Base-by-base conservation (phyloP, 495 filamentous ascomycete genomes). In the Aspergillus incahuasiensis region DNA sequence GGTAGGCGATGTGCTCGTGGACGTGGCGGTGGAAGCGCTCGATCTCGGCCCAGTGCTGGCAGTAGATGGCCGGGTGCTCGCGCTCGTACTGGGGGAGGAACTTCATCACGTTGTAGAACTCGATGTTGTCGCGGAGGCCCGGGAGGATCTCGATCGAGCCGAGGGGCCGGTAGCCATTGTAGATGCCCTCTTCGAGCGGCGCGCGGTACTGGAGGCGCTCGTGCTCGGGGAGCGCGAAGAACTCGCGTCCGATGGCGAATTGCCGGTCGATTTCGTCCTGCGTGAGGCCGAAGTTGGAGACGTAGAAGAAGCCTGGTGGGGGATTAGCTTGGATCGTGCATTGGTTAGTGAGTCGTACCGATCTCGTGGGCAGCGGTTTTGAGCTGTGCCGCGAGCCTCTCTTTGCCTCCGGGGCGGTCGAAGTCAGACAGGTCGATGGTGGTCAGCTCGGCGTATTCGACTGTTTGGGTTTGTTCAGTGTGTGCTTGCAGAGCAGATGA, bases 31-130 rank as follows among this genome's bases (percentile, higher is more conserved):
- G 67, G 63, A 85, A 82, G 2, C 55, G 43, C 54, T 76, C 72
- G 56, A 85, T 83, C 57, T 81, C 77, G 0, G 59, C 45, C 39
- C 62, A 71, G 57, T 78, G 63, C 3, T 63, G 60, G 2, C 52
- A 24, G 49, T 81, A 67, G 1, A 82, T 49, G 6, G 3, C 60
- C 2, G 78, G 78, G 18, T 80, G 79, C 0, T 63, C 55, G 0
- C 77, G 68, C 40, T 76, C 68, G 52, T 70, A 62, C 42, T 78
- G 67, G 1, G 71, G 70, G 15, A 71, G 74, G 53, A 67, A 72
- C 52, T 84, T 83, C 21, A 75, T 71, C 42, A 84, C 74, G 61
- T 82, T 82, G 65, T 79, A 81, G 5, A 73, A 67, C 62, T 84
- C 79, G 35, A 76, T 64, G 43, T 80, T 82, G 58, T 84, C 81